phyloP scores from a whole-genome alignment of 1,284 basidiomycete genomes.

The Mixia osmundae region DNA sequence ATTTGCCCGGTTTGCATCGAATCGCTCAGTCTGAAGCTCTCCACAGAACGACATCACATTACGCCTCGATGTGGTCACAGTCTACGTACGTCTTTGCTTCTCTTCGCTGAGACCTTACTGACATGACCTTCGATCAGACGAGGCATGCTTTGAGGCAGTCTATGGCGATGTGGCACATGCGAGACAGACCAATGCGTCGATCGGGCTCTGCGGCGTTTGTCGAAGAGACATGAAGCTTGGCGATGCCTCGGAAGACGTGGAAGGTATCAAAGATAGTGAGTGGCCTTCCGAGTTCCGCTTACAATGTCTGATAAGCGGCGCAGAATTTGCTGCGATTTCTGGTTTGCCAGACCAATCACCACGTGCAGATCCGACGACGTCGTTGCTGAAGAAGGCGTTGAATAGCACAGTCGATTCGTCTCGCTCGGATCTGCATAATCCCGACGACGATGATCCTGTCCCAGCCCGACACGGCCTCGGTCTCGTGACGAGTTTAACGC shows the following conservation, averaged over 20 bases:
- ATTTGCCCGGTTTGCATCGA: slow-evolving; percentile 80
- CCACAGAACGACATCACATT: slow-evolving; percentile 87
- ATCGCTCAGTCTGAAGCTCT: slow-evolving; percentile 51
- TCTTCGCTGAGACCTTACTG: neutral
- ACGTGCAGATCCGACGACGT: slow-evolving; percentile 7
- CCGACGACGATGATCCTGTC: slow-evolving; percentile 14
- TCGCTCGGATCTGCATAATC: slow-evolving; percentile 10
- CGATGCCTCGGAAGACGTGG: slow-evolving; percentile 34
- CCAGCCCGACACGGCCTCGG: neutral
- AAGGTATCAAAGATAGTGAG: slow-evolving; percentile 56
- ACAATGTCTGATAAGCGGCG: neutral
- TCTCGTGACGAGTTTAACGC: too few relatives aligned
- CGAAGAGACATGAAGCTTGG: slow-evolving; percentile 80
- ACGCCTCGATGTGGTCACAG: slow-evolving; percentile 93
- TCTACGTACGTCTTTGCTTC: slow-evolving; percentile 30
- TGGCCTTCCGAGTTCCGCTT: neutral
- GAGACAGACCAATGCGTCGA: slow-evolving; percentile 37
- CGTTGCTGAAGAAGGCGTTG: neutral
- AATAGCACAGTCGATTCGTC: too few relatives aligned
- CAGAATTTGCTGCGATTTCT: slow-evolving; percentile 18
- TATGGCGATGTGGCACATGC: slow-evolving; percentile 65
- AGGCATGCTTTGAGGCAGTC: slow-evolving; percentile 75
- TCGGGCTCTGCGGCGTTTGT: slow-evolving; percentile 91
- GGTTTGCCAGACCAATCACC: slow-evolving; percentile 10
- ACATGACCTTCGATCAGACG: slow-evolving; percentile 24